Conservation (phyloP, 768 basidiomycete species). For the Xanthoconium purpureum region DNA sequence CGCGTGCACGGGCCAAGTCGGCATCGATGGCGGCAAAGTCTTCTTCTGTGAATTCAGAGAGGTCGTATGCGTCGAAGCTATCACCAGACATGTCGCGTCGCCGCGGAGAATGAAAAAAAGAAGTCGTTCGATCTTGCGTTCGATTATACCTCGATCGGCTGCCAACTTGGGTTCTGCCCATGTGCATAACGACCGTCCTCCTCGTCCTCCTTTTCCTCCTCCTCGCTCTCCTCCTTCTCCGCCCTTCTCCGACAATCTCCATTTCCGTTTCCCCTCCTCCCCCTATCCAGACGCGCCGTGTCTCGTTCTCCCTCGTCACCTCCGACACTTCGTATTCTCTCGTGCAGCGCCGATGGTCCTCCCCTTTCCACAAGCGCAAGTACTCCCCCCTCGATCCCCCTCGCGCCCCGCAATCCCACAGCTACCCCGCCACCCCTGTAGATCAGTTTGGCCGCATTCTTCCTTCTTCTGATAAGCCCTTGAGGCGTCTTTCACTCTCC, state of each 20-base stretch:
- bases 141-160: not conserved
- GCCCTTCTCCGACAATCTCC: not conserved
- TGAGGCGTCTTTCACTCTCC: not conserved
- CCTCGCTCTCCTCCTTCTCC: not conserved
- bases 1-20: conserved; percentile 4
- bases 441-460: conserved; percentile 9
- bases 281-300: conserved; percentile 11
- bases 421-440: not conserved
- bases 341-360: not conserved
- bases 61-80: conserved; percentile 48
- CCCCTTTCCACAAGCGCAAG: conserved; percentile 6
- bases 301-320: conserved; percentile 9
- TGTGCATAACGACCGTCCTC: conserved; percentile 1
- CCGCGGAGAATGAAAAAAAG: conserved; percentile 17
- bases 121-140: conserved; percentile 19
- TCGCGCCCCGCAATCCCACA: not conserved
- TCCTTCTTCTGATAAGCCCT: not conserved
- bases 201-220: conserved; percentile 7
- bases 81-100: conserved; percentile 29
- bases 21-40: conserved; percentile 46
- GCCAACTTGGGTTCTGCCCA: not conserved
- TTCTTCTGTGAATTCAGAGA: conserved; percentile 56
- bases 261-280: not conserved
- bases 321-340: not conserved
- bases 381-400: not conserved